A percentile compares a stretch with the other conserved stretches of the same genome.
These are phyloP conservation scores for Claviceps quebecensis DNA, from an alignment of 2,329 filamentous ascomycete species.

Conservation along the genomic window DNA sequence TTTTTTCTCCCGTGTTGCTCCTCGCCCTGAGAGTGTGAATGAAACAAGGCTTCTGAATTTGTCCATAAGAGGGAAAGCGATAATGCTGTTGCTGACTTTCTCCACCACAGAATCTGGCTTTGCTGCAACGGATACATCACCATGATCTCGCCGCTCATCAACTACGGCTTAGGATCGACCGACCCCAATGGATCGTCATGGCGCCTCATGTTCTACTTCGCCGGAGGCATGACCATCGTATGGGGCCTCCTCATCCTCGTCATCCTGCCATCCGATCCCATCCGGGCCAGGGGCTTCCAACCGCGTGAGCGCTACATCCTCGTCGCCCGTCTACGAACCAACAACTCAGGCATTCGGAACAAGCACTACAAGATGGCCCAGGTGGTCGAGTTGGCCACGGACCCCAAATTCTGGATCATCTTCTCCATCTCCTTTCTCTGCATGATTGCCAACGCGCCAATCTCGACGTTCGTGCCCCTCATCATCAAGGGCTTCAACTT, in stretches of 20 bases:
- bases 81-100: not conserved
- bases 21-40: not conserved
- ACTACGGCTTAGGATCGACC: slow-evolving; percentile 47
- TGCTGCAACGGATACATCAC: slow-evolving; percentile 40
- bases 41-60: not conserved
- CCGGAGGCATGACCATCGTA: slow-evolving; percentile 37
- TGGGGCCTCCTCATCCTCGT: slow-evolving; percentile 42
- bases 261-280: slow-evolving; percentile 45
- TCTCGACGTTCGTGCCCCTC: slow-evolving; percentile 15
- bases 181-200: slow-evolving; percentile 28
- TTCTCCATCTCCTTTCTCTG: slow-evolving; percentile 34
- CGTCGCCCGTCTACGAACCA: slow-evolving; percentile 17
- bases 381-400: slow-evolving; percentile 21
- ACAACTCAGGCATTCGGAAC: slow-evolving; percentile 17
- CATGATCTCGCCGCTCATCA: slow-evolving; percentile 45
- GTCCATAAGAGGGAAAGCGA: not conserved
- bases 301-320: slow-evolving; percentile 24
- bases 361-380: slow-evolving; percentile 27
- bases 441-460: slow-evolving; percentile 31
- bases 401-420: slow-evolving; percentile 39
- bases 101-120: slow-evolving; percentile 14
- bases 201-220: slow-evolving; percentile 48
- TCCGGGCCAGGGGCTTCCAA: slow-evolving; percentile 47
- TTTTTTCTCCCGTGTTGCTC: not conserved
- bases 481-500: slow-evolving; percentile 19